Evolutionary conservation across 306 rosid genomes (phyloP).

Genomic region (Malus fusca): DNA sequence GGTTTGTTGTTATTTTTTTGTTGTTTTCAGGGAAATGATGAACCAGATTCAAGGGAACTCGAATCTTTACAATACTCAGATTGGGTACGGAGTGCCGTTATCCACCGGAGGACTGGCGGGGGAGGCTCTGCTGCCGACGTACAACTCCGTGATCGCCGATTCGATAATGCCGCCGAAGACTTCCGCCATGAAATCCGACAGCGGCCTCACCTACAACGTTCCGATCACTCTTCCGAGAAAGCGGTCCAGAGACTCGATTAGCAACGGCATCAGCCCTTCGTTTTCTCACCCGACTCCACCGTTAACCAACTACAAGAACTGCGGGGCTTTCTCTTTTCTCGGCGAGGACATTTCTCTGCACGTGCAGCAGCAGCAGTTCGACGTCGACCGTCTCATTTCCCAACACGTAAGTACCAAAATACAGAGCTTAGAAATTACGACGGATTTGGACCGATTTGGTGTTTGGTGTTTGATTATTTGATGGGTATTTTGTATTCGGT

Average conservation of each 20-base stretch:
- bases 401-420: conserved; percentile 46
- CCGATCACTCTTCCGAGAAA: conserved; percentile 37
- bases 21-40: conserved; percentile 43
- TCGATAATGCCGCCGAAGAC: conserved; percentile 24
- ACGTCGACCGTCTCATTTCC: conserved; percentile 44
- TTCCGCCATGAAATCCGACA: conserved; percentile 53
- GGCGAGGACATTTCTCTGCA: conserved; percentile 72
- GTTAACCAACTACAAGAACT: conserved; percentile 19
- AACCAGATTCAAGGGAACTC: conserved; percentile 34
- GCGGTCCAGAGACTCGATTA: conserved; percentile 50
- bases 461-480: background rate
- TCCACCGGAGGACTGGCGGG: conserved; percentile 30
- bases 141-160: conserved; percentile 35
- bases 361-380: conserved; percentile 68
- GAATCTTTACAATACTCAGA: conserved; percentile 19
- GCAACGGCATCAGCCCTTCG: conserved; percentile 5
- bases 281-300: conserved; percentile 20
- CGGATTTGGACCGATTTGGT: background rate
- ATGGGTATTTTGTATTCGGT: background rate
- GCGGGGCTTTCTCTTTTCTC: conserved; percentile 52
- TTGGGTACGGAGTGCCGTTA: conserved; percentile 43
- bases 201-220: conserved; percentile 49
- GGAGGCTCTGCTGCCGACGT: conserved; percentile 36
- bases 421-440: background rate
- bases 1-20: background rate